These are phyloP conservation scores for Lyophyllum decastes DNA, from an alignment of 768 basidiomycete genomes.

Conservation along the genomic window DNA sequence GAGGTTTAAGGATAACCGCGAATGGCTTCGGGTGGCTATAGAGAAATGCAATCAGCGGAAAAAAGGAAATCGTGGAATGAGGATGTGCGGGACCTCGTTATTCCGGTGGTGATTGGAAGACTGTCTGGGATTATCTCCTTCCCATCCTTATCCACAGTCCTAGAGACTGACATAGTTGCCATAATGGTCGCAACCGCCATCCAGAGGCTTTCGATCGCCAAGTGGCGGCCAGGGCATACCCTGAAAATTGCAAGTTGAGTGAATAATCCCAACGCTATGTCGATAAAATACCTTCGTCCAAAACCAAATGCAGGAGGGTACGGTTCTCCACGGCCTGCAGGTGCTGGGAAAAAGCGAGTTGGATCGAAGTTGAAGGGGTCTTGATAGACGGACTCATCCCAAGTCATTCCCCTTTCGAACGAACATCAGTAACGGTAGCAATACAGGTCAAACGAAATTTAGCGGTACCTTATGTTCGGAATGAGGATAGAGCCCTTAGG, in stretches of 20 bases:
- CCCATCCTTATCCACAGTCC: slow-evolving; percentile 1
- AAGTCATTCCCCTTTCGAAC: slow-evolving; percentile 11
- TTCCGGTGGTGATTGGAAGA: not conserved
- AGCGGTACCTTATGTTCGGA: slow-evolving; percentile 13
- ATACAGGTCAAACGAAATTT: not conserved
- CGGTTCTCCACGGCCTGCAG: not conserved
- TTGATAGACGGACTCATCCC: slow-evolving; percentile 10
- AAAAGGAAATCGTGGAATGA: not conserved
- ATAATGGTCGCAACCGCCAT: not conserved
- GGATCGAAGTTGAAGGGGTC: slow-evolving; percentile 6
- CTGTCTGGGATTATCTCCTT: slow-evolving; percentile 2
- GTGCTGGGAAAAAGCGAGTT: not conserved
- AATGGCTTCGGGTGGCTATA: not conserved
- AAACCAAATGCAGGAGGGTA: not conserved
- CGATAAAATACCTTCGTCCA: not conserved
- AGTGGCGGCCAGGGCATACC: slow-evolving; percentile 2
- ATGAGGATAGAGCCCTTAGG: slow-evolving; percentile 15
- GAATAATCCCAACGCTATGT: not conserved
- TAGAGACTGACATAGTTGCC: slow-evolving; percentile 4
- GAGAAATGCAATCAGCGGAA: not conserved
- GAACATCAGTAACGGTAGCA: not conserved
- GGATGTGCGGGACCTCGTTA: not conserved
- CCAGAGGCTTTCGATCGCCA: slow-evolving; percentile 1
- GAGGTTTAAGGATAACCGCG: not conserved
- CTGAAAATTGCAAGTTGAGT: not conserved